These are phyloP conservation scores for Botryotinia narcissicola DNA, from an alignment of 2,329 filamentous ascomycete genomes.

Conservation along the genomic window DNA sequence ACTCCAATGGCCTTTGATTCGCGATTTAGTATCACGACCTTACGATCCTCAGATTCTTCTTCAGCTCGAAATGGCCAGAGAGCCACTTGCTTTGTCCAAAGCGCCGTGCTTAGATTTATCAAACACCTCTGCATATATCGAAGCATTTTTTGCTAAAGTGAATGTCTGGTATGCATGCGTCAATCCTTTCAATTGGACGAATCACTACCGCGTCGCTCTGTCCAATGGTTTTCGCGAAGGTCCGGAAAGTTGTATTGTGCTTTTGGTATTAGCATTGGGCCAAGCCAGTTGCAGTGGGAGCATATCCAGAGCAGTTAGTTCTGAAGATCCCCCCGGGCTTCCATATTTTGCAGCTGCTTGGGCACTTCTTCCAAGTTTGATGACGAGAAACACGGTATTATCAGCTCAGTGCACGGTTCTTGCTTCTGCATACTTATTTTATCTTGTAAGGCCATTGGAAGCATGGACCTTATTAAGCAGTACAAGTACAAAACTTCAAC, in stretches of 20 bases:
- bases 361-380: slow-evolving; percentile 72
- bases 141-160: slow-evolving; percentile 76
- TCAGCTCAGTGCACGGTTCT: slow-evolving; percentile 79
- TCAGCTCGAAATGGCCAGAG: slow-evolving; percentile 76
- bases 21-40: slow-evolving; percentile 70
- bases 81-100: slow-evolving; percentile 67
- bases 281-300: slow-evolving; percentile 73
- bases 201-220: slow-evolving; percentile 71
- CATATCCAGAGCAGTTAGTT: slow-evolving; percentile 67
- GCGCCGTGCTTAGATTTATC: slow-evolving; percentile 67
- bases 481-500: slow-evolving; percentile 76
- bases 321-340: slow-evolving; percentile 70
- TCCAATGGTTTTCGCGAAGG: slow-evolving; percentile 75
- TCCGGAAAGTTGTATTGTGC: slow-evolving; percentile 77
- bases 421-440: slow-evolving; percentile 79
- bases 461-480: slow-evolving; percentile 79
- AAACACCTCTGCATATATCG: slow-evolving; percentile 71
- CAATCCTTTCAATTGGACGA: slow-evolving; percentile 76
- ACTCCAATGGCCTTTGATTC: slow-evolving; percentile 77
- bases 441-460: slow-evolving; percentile 76
- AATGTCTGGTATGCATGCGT: slow-evolving; percentile 86
- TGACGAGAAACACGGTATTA: slow-evolving; percentile 75
- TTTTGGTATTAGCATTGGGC: slow-evolving; percentile 74
- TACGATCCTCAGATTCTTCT: slow-evolving; percentile 81
- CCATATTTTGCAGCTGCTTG: slow-evolving; percentile 80